Conservation (phyloP, 2,329 filamentous ascomycete genomes). For the Lachnellula cervina region DNA sequence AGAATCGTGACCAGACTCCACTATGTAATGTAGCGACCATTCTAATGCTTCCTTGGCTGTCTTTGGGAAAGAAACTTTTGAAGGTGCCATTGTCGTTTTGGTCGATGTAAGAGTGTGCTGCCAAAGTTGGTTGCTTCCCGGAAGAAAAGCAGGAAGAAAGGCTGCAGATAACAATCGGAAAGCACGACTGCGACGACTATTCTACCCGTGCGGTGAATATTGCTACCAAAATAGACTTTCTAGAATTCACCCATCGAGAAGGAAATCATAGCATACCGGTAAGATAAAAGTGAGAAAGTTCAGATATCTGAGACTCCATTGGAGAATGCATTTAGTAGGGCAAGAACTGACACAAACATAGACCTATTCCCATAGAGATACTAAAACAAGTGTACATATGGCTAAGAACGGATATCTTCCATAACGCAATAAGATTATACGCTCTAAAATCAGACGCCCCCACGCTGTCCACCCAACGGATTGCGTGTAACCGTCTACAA, state of each 20-base stretch:
- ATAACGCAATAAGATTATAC: conserved; percentile 18
- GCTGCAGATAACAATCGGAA: background rate
- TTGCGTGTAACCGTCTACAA: conserved; percentile 19
- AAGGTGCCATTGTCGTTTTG: background rate
- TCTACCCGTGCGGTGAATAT: background rate
- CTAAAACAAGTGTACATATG: background rate
- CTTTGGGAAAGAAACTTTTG: background rate
- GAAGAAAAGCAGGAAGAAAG: too few relatives aligned
- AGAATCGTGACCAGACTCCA: background rate
- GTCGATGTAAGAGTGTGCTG: background rate
- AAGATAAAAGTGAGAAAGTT: too few relatives aligned
- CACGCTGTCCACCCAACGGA: conserved; percentile 19
- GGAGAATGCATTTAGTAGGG: background rate
- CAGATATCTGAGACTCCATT: too few relatives aligned
- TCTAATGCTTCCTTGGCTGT: background rate
- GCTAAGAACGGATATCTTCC: background rate
- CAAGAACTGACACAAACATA: too few relatives aligned
- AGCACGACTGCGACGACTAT: background rate
- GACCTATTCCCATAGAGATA: too few relatives aligned
- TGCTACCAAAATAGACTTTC: too few relatives aligned
- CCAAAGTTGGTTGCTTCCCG: too few relatives aligned
- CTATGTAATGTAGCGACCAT: background rate
- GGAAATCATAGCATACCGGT: too few relatives aligned
- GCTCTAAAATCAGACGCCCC: conserved; percentile 18
- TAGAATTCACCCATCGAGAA: too few relatives aligned